Evolutionary conservation across 1,139 yeast species (phyloP).

Genomic region (Nakaseomyces delphensis): DNA sequence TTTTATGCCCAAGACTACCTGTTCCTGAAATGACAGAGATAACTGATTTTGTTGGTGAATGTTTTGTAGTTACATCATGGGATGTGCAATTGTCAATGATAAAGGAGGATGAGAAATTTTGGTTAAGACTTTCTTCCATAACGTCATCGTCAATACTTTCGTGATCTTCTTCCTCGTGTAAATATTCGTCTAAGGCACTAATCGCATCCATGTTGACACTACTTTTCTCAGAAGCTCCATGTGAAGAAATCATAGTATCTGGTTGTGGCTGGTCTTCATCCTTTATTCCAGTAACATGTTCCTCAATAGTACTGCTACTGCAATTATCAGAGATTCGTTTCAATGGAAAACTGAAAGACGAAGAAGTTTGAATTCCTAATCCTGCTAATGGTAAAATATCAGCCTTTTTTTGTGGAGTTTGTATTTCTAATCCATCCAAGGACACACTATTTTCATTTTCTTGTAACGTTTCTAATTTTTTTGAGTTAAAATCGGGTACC

Average conservation of each 20-base stretch:
- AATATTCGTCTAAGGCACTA: slow-evolving; percentile 24
- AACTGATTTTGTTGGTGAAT: slow-evolving; percentile 31
- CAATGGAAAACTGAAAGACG: slow-evolving; percentile 1
- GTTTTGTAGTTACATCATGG: slow-evolving; percentile 16
- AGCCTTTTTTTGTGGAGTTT: slow-evolving; percentile 1
- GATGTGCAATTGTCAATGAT: slow-evolving; percentile 10
- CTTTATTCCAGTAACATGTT: not conserved
- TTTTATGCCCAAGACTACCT: slow-evolving; percentile 15
- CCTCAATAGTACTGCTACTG: not conserved
- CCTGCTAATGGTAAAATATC: not conserved
- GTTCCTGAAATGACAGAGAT: slow-evolving; percentile 24
- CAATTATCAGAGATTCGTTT: not conserved
- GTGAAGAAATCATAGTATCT: not conserved
- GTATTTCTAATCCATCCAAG: not conserved
- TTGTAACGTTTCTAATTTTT: slow-evolving; percentile 5
- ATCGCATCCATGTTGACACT: slow-evolving; percentile 19
- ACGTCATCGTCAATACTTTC: slow-evolving; percentile 11
- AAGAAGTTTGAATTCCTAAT: slow-evolving; percentile 1
- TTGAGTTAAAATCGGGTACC: not conserved
- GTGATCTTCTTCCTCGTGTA: slow-evolving; percentile 16
- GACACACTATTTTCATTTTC: not conserved
- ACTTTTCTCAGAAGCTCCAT: not conserved
- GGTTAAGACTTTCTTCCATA: slow-evolving; percentile 22
- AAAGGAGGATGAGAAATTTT: slow-evolving; percentile 17
- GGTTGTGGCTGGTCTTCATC: slow-evolving; percentile 1